A percentile compares a stretch with the other conserved stretches of the same genome.
phyloP scores from a whole-genome alignment of 345 rosid species.

The Eutrema heterophyllum region DNA sequence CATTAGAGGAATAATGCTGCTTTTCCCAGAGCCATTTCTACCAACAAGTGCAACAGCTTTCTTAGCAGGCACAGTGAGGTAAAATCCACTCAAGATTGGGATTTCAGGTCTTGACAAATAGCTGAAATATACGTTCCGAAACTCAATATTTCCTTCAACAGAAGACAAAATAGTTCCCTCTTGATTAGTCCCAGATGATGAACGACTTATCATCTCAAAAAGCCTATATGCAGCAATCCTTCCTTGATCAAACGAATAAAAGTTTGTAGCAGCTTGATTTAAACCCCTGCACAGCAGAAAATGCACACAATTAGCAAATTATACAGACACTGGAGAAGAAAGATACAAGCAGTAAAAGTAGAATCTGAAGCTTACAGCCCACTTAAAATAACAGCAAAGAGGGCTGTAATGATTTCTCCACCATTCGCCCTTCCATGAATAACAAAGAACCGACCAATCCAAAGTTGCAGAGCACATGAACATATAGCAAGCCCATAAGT shows the following conservation, averaged over 20 bases:
- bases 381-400: conserved; percentile 93
- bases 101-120: conserved; percentile 98
- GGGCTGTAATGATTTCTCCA: conserved; percentile 90
- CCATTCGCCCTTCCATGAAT: conserved; percentile 58
- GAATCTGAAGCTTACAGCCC: conserved; percentile 81
- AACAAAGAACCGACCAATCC: conserved; percentile 94
- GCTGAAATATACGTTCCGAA: conserved; percentile 96
- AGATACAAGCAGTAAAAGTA: conserved; percentile 19
- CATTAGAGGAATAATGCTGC: conserved; percentile 99
- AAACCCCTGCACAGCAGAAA: conserved; percentile 58
- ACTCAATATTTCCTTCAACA: conserved; percentile 93
- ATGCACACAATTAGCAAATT: conserved; percentile 40
- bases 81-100: conserved; percentile 96
- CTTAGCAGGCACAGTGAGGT: conserved; percentile 95
- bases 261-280: conserved; percentile 99
- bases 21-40: conserved; percentile 98
- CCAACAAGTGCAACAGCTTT: conserved; percentile 99
- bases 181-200: conserved; percentile 68
- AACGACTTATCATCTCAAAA: conserved; percentile 97
- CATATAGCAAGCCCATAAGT: conserved; percentile 99
- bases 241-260: conserved; percentile 99
- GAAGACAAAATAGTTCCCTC: conserved; percentile 58
- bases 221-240: conserved; percentile 97
- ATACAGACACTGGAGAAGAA: not conserved
- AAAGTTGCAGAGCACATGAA: conserved; percentile 96